Evolutionary conservation across 441 rosid genomes (phyloP).

Genomic region (Raphanus hybrid): DNA sequence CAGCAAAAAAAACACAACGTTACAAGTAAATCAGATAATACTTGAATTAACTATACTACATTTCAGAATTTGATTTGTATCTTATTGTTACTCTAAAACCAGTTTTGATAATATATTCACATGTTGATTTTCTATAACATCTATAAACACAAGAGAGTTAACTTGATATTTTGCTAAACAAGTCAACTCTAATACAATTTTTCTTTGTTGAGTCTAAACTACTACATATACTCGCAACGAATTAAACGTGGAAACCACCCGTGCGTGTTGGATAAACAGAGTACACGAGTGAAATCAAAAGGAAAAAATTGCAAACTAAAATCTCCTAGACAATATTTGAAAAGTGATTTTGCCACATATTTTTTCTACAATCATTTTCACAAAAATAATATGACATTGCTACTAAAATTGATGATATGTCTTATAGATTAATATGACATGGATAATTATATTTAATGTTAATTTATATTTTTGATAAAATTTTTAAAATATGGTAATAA

Average conservation of each 20-base stretch:
- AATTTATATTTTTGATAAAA: too few relatives aligned
- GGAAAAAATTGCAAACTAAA: background rate
- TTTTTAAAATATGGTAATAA: too few relatives aligned
- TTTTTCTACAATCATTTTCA: too few relatives aligned
- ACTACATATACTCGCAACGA: slow-evolving; percentile 4
- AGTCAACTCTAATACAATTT: background rate
- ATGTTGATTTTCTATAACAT: background rate
- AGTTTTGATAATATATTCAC: background rate
- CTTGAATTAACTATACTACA: background rate
- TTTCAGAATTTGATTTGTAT: background rate
- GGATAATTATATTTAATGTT: too few relatives aligned
- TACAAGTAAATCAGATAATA: background rate
- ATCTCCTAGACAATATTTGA: too few relatives aligned
- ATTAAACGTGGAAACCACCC: slow-evolving; percentile 10
- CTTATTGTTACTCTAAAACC: background rate
- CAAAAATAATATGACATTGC: too few relatives aligned
- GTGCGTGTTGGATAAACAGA: background rate
- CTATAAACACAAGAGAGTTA: background rate
- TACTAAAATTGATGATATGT: too few relatives aligned
- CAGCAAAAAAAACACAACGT: background rate
- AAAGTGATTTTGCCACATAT: too few relatives aligned
- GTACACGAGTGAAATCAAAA: slow-evolving; percentile 12
- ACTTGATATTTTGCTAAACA: background rate
- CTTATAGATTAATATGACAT: too few relatives aligned
- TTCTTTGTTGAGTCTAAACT: background rate